Conservation (phyloP, 495 filamentous ascomycete genomes). For the Penicillium daleae region DNA sequence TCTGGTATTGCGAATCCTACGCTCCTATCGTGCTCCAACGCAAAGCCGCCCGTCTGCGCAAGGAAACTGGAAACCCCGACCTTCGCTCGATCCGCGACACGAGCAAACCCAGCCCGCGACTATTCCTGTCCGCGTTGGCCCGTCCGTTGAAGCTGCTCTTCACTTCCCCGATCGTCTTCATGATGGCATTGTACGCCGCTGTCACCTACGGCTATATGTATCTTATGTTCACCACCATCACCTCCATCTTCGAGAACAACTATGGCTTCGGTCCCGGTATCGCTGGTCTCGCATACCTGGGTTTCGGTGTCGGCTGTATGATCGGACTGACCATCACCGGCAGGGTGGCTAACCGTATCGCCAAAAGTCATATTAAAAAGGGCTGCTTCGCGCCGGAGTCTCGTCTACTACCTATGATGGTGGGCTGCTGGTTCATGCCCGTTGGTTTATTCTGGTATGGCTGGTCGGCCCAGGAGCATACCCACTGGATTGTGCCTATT, state of each 20-base stretch:
- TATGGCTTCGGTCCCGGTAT: constrained; percentile 61
- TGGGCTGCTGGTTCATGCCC: constrained; percentile 59
- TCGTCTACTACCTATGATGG: constrained; percentile 57
- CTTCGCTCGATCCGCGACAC: constrained; percentile 38
- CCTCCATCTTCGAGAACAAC: constrained; percentile 54
- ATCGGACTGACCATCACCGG: constrained; percentile 46
- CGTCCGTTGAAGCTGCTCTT: constrained; percentile 58
- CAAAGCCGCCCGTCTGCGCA: constrained; percentile 66
- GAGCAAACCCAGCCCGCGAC: constrained; percentile 27
- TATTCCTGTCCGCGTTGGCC: constrained; percentile 46
- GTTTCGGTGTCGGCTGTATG: constrained; percentile 54
- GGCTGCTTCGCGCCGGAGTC: constrained; percentile 36
- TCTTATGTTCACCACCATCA: constrained; percentile 64
- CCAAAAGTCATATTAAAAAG: constrained; percentile 8
- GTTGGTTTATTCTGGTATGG: constrained; percentile 73
- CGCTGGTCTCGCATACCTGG: constrained; percentile 60
- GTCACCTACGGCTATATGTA: constrained; percentile 65
- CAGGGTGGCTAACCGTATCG: constrained; percentile 37
- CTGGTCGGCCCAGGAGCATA: constrained; percentile 57
- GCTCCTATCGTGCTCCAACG: constrained; percentile 66
- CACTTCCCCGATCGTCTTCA: constrained; percentile 59
- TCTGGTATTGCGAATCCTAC: constrained; percentile 63
- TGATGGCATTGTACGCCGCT: constrained; percentile 57
- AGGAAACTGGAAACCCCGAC: constrained; percentile 53
- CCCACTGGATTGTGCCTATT: constrained; percentile 70